Evolutionary conservation across 2,329 filamentous ascomycete species (phyloP).

Genomic region (Xylaria polymorpha): DNA sequence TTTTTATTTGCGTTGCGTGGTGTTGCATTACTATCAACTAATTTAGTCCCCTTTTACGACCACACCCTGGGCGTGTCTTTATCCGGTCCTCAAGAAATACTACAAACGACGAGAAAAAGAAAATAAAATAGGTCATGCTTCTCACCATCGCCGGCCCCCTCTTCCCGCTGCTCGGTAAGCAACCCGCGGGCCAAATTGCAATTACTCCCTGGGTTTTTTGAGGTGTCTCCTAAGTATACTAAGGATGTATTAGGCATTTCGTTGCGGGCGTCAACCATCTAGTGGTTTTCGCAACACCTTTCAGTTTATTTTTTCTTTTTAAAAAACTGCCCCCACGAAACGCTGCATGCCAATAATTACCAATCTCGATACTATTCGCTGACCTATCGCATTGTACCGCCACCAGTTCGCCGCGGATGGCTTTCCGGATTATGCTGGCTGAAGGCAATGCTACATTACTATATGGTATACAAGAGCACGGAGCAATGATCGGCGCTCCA

Average conservation of each 20-base stretch:
- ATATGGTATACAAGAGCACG: neutral
- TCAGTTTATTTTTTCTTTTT: neutral
- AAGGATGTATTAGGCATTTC: neutral
- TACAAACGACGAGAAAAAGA: neutral
- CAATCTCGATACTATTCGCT: neutral
- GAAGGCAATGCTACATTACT: neutral
- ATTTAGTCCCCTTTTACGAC: neutral
- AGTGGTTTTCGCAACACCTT: neutral
- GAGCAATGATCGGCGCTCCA: slow-evolving; percentile 22
- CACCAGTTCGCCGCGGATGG: slow-evolving; percentile 14
- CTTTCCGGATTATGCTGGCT: slow-evolving; percentile 11
- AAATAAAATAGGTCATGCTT: slow-evolving; percentile 10
- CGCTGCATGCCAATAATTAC: neutral
- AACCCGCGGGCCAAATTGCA: neutral
- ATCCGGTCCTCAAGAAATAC: slow-evolving; percentile 9
- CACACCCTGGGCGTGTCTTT: slow-evolving; percentile 19
- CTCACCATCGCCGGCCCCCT: neutral
- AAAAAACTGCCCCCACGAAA: neutral
- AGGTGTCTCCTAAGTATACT: neutral
- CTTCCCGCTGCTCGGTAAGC: neutral
- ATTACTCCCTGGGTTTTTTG: neutral
- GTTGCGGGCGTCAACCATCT: neutral
- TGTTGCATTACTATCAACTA: slow-evolving; percentile 9
- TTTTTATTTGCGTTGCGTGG: slow-evolving; percentile 9
- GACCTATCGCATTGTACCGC: neutral